Evolutionary conservation across 2,329 filamentous ascomycete species (phyloP).

Genomic region (Aspergillus sp.): DNA sequence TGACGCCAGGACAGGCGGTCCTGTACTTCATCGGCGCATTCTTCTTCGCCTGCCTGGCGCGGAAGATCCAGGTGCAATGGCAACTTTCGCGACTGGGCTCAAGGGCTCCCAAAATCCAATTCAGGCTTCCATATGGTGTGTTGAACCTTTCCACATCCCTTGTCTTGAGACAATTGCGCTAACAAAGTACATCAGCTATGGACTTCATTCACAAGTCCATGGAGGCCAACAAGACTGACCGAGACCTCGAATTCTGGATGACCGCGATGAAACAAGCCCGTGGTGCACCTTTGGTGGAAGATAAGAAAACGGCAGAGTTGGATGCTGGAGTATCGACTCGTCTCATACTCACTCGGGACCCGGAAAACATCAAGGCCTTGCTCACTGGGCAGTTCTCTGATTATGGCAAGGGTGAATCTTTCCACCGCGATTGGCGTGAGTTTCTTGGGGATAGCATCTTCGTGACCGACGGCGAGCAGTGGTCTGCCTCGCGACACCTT

Average conservation of each 20-base stretch:
- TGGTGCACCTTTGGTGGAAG: constrained; percentile 27
- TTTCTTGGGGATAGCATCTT: constrained; percentile 87
- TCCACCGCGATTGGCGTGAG: constrained; percentile 72
- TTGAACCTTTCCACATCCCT: not conserved
- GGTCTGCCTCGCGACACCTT: constrained; percentile 80
- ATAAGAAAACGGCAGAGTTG: constrained; percentile 30
- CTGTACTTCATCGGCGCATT: constrained; percentile 41
- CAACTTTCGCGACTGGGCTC: constrained; percentile 35
- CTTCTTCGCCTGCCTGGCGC: constrained; percentile 36
- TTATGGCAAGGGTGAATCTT: constrained; percentile 75
- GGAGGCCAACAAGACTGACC: constrained; percentile 51
- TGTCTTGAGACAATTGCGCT: not conserved
- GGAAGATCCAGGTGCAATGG: constrained; percentile 28
- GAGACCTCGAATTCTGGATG: constrained; percentile 64
- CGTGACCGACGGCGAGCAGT: constrained; percentile 74
- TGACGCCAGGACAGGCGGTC: constrained; percentile 45
- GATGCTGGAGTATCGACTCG: constrained; percentile 43
- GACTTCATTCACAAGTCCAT: constrained; percentile 64
- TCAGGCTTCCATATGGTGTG: constrained; percentile 39
- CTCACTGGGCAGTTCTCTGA: constrained; percentile 84
- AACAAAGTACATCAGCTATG: constrained; percentile 50
- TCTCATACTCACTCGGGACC: constrained; percentile 75
- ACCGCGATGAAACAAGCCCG: constrained; percentile 46
- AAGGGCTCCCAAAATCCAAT: constrained; percentile 34
- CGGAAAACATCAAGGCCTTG: constrained; percentile 87